A percentile compares a stretch with the other conserved stretches of the same genome.
Evolutionary conservation across 495 filamentous ascomycete genomes (phyloP).

Genomic region (Podospora conica): DNA sequence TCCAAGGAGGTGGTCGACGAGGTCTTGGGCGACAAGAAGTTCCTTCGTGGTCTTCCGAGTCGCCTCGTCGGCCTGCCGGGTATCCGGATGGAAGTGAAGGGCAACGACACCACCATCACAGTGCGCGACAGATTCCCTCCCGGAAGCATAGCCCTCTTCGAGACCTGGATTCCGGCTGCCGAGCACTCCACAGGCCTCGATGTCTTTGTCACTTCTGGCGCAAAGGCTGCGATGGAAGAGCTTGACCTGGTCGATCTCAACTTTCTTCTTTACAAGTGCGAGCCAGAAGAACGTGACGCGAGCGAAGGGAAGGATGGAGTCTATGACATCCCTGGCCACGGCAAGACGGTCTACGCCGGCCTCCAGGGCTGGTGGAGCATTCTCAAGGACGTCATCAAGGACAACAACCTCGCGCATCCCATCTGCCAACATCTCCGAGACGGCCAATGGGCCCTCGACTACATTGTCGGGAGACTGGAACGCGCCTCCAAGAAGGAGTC

Average conservation of each 20-base stretch:
- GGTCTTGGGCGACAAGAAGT: slow-evolving; percentile 59
- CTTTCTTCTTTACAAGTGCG: slow-evolving; percentile 84
- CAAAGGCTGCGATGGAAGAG: slow-evolving; percentile 68
- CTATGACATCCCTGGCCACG: slow-evolving; percentile 78
- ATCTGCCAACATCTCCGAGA: slow-evolving; percentile 87
- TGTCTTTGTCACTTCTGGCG: slow-evolving; percentile 74
- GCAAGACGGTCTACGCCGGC: slow-evolving; percentile 86
- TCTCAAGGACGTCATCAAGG: slow-evolving; percentile 71
- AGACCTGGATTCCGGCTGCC: slow-evolving; percentile 85
- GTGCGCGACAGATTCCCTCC: slow-evolving; percentile 80
- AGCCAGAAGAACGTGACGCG: slow-evolving; percentile 81
- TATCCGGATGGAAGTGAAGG: slow-evolving; percentile 59
- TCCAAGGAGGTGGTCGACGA: slow-evolving; percentile 57
- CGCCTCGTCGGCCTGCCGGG: slow-evolving; percentile 66
- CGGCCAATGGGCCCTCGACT: slow-evolving; percentile 93
- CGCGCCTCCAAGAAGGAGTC: slow-evolving; percentile 56
- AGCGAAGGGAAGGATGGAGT: slow-evolving; percentile 76
- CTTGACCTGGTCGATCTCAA: slow-evolving; percentile 79
- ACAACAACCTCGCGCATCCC: slow-evolving; percentile 90
- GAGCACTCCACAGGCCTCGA: slow-evolving; percentile 77
- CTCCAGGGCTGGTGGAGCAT: slow-evolving; percentile 98
- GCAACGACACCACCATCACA: slow-evolving; percentile 67
- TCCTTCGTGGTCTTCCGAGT: slow-evolving; percentile 74
- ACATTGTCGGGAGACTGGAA: slow-evolving; percentile 71
- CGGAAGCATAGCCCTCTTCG: slow-evolving; percentile 88